Evolutionary conservation across 1,139 yeast genomes (phyloP).

Genomic region (Yamadazyma sp.): DNA sequence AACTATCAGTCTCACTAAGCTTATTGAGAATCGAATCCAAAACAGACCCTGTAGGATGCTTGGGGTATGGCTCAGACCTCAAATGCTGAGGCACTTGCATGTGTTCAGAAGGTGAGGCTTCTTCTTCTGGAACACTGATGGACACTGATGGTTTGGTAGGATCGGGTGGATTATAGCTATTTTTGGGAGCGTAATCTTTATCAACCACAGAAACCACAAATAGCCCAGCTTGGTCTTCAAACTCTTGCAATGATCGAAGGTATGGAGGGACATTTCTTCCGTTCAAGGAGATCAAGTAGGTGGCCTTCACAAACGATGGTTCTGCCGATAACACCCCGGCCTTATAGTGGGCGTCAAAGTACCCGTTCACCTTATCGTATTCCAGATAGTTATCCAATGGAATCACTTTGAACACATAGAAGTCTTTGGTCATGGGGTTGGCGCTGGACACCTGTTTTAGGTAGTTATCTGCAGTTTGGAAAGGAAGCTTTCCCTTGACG

Average conservation of each 20-base stretch:
- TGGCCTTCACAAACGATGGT: constrained; percentile 59
- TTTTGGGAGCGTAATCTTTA: constrained; percentile 35
- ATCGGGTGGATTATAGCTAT: not conserved
- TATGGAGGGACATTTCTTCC: constrained; percentile 22
- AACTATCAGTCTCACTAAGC: constrained; percentile 14
- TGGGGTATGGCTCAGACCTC: constrained; percentile 5
- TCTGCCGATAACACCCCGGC: constrained; percentile 62
- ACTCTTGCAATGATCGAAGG: constrained; percentile 19
- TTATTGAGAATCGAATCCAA: constrained; percentile 25
- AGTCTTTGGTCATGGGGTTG: constrained; percentile 38
- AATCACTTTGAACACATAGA: constrained; percentile 48
- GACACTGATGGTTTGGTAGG: constrained; percentile 2
- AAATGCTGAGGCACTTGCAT: constrained; percentile 3
- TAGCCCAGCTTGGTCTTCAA: constrained; percentile 26
- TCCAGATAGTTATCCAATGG: constrained; percentile 24
- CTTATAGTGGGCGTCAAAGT: constrained; percentile 49
- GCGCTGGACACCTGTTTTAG: constrained; percentile 43
- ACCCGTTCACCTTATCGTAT: constrained; percentile 52
- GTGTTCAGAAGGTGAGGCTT: not conserved
- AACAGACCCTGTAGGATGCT: constrained; percentile 6
- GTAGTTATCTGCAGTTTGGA: constrained; percentile 55
- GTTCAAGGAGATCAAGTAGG: constrained; percentile 55
- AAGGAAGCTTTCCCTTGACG: constrained; percentile 65
- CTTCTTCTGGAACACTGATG: constrained; percentile 4
- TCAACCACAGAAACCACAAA: constrained; percentile 49